Base-by-base conservation (phyloP, 208 protist genomes). In the Acanthamoeba quina region DNA sequence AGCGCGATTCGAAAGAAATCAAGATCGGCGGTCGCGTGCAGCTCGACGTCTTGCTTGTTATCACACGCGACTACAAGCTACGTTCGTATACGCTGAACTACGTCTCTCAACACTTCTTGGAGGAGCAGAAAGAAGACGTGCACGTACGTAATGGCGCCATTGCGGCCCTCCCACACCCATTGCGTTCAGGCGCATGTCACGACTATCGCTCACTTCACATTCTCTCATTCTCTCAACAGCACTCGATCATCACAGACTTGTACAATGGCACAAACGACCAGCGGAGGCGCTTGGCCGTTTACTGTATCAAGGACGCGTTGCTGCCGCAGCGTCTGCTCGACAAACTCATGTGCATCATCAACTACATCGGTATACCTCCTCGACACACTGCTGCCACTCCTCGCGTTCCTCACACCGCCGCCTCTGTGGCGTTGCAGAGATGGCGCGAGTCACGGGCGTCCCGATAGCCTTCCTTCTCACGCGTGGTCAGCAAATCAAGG, bases 51-150 rank as follows among this genome's bases (percentile, higher is more conserved):
- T n/a, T 93, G 31, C 11, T 83, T 64, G 89, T 99, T 15, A 99
- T 99, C 70, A 98, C 99, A 95, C 97, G 98, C 7, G 98, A 99
- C 94, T 98, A 99, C 97, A 99, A 99, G 96, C 97, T 99, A n/a
- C 64, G 99, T 58, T 99, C 99, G 13, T 99, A 99, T 96, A 99
- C 99, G 10, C 97, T 99, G 64, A 99, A 99, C 96, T 97, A 97
- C 54, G 99, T 99, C 41, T 99, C 99, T 0, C 97, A 99, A 90
- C 96, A 99, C 85, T 99, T 99, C 94, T 97, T 99, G 19, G 98
- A 98, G 0, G 99, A 99, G 95, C 99, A 99, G 95, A 99, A 99
- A 96, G 99, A 99, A 95, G 99, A 99, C 95, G 99, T 99, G 11
- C 74, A 83, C 37, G 74, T 83, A 60, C 74, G 74, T 29, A 37